Conservation (phyloP, 169 alveolate genomes). For the Plasmodium gallinaceum region DNA sequence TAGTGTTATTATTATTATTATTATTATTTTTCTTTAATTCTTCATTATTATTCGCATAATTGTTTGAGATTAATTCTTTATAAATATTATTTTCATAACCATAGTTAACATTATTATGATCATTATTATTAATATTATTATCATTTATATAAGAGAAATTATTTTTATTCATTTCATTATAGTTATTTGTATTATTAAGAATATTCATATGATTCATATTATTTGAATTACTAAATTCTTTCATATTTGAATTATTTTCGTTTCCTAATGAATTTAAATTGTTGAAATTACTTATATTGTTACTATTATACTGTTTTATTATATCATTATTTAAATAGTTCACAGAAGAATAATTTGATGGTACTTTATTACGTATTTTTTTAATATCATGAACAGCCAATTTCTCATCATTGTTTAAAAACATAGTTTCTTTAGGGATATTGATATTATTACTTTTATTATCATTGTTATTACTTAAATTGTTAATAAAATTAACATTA, state of each 20-base stretch:
- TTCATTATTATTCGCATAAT: not conserved
- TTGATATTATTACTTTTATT: not conserved
- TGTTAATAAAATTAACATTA: not conserved
- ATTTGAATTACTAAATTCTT: not conserved
- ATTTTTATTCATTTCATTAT: conserved; percentile 15
- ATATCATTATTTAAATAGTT: conserved; percentile 12
- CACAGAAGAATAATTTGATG: not conserved
- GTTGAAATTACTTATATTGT: not conserved
- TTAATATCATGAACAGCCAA: conserved; percentile 2
- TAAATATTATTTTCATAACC: not conserved
- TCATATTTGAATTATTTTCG: not conserved
- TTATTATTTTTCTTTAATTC: not conserved
- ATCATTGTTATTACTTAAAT: not conserved
- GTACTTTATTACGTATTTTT: conserved; percentile 7
- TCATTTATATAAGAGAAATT: not conserved
- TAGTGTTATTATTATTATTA: not conserved
- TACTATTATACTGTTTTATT: not conserved
- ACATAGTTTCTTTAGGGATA: not conserved
- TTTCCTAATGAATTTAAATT: not conserved
- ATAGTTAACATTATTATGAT: not conserved
- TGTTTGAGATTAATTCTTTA: conserved; percentile 6
- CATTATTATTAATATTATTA: not conserved
- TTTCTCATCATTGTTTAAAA: not conserved
- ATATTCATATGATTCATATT: not conserved
- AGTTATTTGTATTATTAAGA: not conserved